Evolutionary conservation across 2,329 filamentous ascomycete species (phyloP), one percentile per base, ranked within the genome.

Genomic region (Colletotrichum sansevieriae): DNA sequence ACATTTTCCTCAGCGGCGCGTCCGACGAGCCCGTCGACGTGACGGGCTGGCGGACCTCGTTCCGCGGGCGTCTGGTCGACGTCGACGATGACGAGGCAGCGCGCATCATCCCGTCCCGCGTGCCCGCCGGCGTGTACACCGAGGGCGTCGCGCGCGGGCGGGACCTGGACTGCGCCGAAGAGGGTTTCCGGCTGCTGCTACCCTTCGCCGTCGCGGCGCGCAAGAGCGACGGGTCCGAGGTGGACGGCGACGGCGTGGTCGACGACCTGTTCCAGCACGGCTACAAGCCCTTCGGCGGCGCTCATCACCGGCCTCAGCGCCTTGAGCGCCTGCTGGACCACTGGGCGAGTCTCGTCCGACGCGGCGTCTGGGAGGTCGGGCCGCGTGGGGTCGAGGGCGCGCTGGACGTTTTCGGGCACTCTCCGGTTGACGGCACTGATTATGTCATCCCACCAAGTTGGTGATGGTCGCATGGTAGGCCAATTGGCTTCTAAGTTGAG

Each of bases 191-290:
- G 51, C 65, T 78, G 8, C 58, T 73, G 52, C 68, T 75, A 15
- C 74, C 75, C 2, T 74, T 64, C 51, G 11, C 63, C 72, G 33
- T 52, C 56, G 3, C 73, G 72, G 71, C 75, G 69, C 62, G 72
- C 67, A 74, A 70, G 68, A 79, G 76, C 63, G 73, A 76, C 71
- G 73, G 74, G 64, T 63, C 54, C 11, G 57, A 73, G 63, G 47
- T 76, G 47, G 58, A 55, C 18, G 49, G n/a, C 29, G 70, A 61
- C 1, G 62, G 25, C 25, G 25, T 33, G 2, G 72, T 72, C 47
- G 63, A 72, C 35, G 74, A 75, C 8, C 72, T 78, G 47, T 79
- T 78, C 58, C 74, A 79, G 58, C 76, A 79, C 73, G 76, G 76
- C 55, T 76, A 67, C 47, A 77, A 78, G 68, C 74, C 74, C 47